These are phyloP conservation scores for Colletotrichum sp. DNA, from an alignment of 2,329 filamentous ascomycete genomes.

Conservation along the genomic window DNA sequence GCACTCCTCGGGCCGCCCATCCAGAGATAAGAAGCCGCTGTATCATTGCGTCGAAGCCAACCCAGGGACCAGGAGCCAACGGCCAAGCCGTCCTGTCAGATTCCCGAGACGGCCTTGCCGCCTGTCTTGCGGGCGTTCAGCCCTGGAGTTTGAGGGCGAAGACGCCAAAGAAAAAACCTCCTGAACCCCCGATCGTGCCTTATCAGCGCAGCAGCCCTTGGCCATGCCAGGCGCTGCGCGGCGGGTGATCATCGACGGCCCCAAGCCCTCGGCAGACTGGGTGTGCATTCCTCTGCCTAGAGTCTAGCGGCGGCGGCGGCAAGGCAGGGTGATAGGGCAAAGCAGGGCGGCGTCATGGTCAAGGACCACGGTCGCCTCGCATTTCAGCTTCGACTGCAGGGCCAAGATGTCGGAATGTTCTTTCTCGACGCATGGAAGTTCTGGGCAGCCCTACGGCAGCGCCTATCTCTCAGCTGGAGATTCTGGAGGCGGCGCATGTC, in stretches of 20 bases:
- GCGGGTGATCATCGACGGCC: constrained; percentile 1
- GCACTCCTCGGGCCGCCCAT: not conserved
- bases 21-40: constrained; percentile 15
- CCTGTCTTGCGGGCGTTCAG: constrained; percentile 11
- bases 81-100: not conserved
- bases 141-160: not conserved
- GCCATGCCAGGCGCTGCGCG: not conserved
- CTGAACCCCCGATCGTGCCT: not conserved
- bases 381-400: not conserved
- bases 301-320: not conserved
- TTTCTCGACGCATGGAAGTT: not conserved
- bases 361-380: constrained; percentile 10
- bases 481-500: not conserved
- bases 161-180: not conserved
- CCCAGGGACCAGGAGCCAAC: not conserved
- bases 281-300: not conserved
- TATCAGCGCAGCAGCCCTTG: constrained; percentile 11
- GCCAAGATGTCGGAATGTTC: not conserved
- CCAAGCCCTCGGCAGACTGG: not conserved
- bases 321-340: not conserved
- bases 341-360: not conserved
- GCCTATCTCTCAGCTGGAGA: not conserved
- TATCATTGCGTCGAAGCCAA: not conserved
- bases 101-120: not conserved
- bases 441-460: not conserved